Evolutionary conservation across 2,329 filamentous ascomycete species (phyloP), one percentile per base, ranked within the genome.

Genomic region (Ceratocystis variospora): DNA sequence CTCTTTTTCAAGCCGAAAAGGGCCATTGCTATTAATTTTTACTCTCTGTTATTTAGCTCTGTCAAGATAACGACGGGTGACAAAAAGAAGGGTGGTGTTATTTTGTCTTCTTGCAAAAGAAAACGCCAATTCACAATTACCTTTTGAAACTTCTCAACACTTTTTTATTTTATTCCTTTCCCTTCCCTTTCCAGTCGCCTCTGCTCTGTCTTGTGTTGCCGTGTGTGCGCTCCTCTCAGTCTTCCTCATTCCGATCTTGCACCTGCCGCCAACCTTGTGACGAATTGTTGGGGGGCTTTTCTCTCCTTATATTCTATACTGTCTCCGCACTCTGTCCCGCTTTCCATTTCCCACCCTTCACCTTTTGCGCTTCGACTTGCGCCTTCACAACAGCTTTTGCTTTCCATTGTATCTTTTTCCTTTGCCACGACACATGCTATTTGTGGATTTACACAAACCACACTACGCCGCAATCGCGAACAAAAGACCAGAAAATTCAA

Each of bases 251-350:
- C 31, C 2, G 10, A 62, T 45, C 44, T 50, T 15, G 12, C n/a
- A 46, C 33, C 37, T 19, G 5, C 53, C 7, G 31, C 28, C 28
- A 15, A 28, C 17, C 28, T 31, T 57, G 53, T 28, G 53, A 57
- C 53, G 53, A 57, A 57, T 57, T 57, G 53, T 57, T 57, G 50
- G 53, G 46, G 48, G n/a, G 8, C n/a, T 28, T n/a, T 7, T 45
- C 31, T 22, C 44, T 62, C 25, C 37, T 28, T 62, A 7, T 41
- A 41, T 41, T 41, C 10, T 41, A 12, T 41, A 12, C 8, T 3
- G 37, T 41, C 37, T 41, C 37, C 37, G 37, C 37, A 41, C 44
- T 41, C 61, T 22, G 48, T 22, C 22, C 48, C n/a, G 48, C 48
- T 50, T 22, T 25, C 7, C 48, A 22, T 22, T 50, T 19, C 17